Evolutionary conservation across 1,284 basidiomycete genomes (phyloP).

Genomic region (Ceratobasidium theobromae): DNA sequence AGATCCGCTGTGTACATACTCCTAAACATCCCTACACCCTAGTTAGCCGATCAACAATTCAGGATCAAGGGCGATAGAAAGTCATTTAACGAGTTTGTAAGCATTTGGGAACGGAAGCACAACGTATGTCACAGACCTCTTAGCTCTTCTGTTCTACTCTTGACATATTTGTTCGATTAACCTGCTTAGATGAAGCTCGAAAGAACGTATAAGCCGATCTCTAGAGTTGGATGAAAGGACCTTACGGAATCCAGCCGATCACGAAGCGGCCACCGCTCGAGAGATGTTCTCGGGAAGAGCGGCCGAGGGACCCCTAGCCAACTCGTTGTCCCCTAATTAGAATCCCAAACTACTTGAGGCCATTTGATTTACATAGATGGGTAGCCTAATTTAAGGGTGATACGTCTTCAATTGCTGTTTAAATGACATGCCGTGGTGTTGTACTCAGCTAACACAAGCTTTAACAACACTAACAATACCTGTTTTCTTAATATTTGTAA

Average conservation of each 20-base stretch:
- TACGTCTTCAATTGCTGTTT: background rate
- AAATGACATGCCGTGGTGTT: too few species aligned
- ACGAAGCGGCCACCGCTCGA: slow-evolving; percentile 16
- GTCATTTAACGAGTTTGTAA: slow-evolving; percentile 33
- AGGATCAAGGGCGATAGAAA: slow-evolving; percentile 25
- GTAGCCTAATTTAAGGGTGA: background rate
- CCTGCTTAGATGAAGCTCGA: slow-evolving; percentile 10
- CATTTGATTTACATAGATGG: background rate
- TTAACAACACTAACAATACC: too few species aligned
- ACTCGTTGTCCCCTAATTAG: slow-evolving; percentile 9
- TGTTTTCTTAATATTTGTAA: background rate
- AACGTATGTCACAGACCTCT: background rate
- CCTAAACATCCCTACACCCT: background rate
- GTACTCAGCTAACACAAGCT: too few species aligned
- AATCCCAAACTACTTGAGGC: slow-evolving; percentile 20
- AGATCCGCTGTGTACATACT: slow-evolving; percentile 23
- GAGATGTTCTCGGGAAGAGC: slow-evolving; percentile 29
- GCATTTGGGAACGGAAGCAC: slow-evolving; percentile 27
- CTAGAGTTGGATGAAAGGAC: slow-evolving; percentile 8
- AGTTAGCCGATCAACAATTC: slow-evolving; percentile 13
- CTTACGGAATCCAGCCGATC: background rate
- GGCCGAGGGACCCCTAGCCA: slow-evolving; percentile 9
- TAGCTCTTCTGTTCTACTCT: background rate
- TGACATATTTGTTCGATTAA: background rate
- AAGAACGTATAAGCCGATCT: slow-evolving; percentile 1